These are phyloP conservation scores for Pharnaceum exiguum DNA, from an alignment of 148 eudicot species.

Conservation along the genomic window DNA sequence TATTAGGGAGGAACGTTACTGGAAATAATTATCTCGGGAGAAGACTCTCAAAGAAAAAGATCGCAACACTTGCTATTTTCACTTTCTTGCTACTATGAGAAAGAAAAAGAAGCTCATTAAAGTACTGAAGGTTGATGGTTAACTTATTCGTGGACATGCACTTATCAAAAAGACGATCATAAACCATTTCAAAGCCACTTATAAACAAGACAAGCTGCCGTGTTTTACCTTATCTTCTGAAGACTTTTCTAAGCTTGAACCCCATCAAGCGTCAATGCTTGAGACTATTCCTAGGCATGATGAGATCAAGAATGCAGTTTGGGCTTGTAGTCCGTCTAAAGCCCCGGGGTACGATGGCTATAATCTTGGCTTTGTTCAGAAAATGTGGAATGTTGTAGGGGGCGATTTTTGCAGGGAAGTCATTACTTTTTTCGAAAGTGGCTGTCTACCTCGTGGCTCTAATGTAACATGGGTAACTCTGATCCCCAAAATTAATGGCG, in stretches of 20 bases:
- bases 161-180: not conserved
- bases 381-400: not conserved
- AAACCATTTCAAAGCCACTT: not conserved
- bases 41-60: not conserved
- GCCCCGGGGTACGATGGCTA: not conserved
- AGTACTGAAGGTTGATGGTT: not conserved
- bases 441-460: not conserved
- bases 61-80: not conserved
- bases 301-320: not conserved
- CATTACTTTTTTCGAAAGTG: not conserved
- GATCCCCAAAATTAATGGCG: not conserved
- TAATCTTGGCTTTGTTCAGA: too few relatives aligned
- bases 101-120: not conserved
- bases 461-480: not conserved
- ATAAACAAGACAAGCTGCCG: not conserved
- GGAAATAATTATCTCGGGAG: not conserved
- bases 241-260: not conserved
- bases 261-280: not conserved
- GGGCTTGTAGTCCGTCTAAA: not conserved
- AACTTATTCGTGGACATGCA: too few relatives aligned
- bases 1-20: not conserved
- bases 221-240: not conserved
- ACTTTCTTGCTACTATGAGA: not conserved
- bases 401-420: not conserved
- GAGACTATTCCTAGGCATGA: not conserved